These are phyloP conservation scores for Spathaspora arborariae DNA, from an alignment of 805 yeast genomes.

Conservation along the genomic window DNA sequence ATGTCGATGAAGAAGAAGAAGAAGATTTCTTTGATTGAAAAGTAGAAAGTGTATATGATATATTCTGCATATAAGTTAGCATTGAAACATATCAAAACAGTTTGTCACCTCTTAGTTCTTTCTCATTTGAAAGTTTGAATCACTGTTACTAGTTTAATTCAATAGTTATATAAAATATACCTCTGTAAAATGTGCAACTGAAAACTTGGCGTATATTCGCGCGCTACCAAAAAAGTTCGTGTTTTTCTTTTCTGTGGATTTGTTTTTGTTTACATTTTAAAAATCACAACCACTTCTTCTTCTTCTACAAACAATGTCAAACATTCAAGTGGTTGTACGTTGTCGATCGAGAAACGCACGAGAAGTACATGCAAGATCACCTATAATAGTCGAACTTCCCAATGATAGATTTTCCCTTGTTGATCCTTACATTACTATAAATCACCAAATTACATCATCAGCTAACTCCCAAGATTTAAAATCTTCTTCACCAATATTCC, in stretches of 20 bases:
- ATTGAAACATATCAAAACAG: no score
- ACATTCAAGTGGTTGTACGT: constrained; percentile 51
- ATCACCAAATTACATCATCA: constrained; percentile 9
- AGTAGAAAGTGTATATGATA: no score
- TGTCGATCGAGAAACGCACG: constrained; percentile 48
- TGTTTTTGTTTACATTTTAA: constrained; percentile 6
- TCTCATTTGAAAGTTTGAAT: no score
- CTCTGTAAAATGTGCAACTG: no score
- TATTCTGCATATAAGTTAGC: no score
- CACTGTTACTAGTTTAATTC: no score
- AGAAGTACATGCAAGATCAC: constrained; percentile 43
- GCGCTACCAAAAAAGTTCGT: no score
- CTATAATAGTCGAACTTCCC: constrained; percentile 46
- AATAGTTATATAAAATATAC: no score
- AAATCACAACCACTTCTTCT: background rate
- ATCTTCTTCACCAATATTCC: constrained; percentile 31
- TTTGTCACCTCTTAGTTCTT: no score
- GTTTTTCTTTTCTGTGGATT: constrained; percentile 1
- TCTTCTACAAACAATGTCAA: constrained; percentile 20
- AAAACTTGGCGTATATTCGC: no score
- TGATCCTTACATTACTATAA: constrained; percentile 17
- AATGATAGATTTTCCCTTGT: constrained; percentile 24
- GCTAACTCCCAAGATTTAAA: background rate
- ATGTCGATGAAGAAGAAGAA: constrained; percentile 29
- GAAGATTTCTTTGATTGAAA: constrained; percentile 15